Base-by-base conservation (phyloP, 2,329 filamentous ascomycete genomes). In the Escovopsis weberi region DNA sequence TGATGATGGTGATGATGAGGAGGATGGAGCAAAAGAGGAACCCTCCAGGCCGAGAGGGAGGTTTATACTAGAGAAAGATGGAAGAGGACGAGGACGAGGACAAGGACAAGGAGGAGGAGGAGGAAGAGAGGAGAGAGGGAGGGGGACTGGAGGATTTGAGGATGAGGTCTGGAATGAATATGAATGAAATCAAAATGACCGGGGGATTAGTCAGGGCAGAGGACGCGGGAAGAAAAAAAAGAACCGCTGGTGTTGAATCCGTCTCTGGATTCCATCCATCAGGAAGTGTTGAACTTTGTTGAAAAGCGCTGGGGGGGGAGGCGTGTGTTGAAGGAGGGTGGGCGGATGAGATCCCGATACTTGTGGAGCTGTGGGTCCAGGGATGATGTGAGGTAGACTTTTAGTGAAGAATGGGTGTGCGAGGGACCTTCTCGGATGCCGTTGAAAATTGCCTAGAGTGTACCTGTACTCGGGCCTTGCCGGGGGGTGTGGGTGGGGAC, bases 141-240 rank as follows among this genome's bases (percentile, higher is more conserved):
- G 36, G 37, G 40, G 37, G 45, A 38, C 34, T 39, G 33, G 40
- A 40, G 35, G 44, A 48, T 38, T 41, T 42, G 36, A 37, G 23
- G 23, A 23, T 23, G 39, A 39, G 43, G 38, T 34, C 9, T 36
- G 32, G 18, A 23, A 8, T 26, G 43, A 39, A 49, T 36, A 45
- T 45, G 36, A 18, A 41, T 55, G 55, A 55, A 55, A 55, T 51
- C 47, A 52, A 47, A 48, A 30, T 46, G 15, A 34, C 33, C 33
- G 33, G 15, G 23, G 4, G 2, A 23, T 23, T 23, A 23, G 23
- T 23, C 23, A 23, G 23, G 23, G 23, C 23, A 23, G 23, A 23
- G 23, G 23, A 23, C 23, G 23, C 3, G 23, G 23, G 23, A 3
- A 3, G 3, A 23, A 23, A 23, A 23, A 23, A 4, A 23, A 23